phyloP scores from a whole-genome alignment of 2,329 filamentous ascomycete species.

The Fusarium sambucinum region DNA sequence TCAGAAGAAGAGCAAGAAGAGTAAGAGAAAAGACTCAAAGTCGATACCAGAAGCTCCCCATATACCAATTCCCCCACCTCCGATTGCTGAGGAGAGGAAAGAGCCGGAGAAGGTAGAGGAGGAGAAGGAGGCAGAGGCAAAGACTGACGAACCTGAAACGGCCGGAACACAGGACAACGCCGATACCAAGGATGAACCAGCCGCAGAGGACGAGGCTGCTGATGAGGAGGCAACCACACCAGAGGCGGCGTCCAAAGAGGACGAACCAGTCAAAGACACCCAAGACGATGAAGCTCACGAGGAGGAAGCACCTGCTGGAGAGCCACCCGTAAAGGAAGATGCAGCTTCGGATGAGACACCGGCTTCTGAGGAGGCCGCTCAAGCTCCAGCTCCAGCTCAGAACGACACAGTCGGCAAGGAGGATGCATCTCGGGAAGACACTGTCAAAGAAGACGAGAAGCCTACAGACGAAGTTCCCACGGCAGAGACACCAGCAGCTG shows the following conservation, averaged over 20 bases:
- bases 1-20: slow-evolving; percentile 44
- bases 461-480: background rate
- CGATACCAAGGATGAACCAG: slow-evolving; percentile 18
- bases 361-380: slow-evolving; percentile 3
- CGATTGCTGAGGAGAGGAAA: slow-evolving; percentile 25
- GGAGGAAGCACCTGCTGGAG: slow-evolving; percentile 25
- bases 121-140: slow-evolving; percentile 31
- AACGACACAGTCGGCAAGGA: slow-evolving; percentile 9
- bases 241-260: slow-evolving; percentile 18
- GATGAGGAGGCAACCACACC: slow-evolving; percentile 17
- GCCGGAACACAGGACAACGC: slow-evolving; percentile 27
- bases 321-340: slow-evolving; percentile 5
- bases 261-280: slow-evolving; percentile 5
- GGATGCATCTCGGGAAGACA: slow-evolving; percentile 12
- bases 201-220: slow-evolving; percentile 9
- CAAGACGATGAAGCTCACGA: slow-evolving; percentile 22
- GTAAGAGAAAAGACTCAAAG: slow-evolving; percentile 39
- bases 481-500: slow-evolving; percentile 6
- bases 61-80: slow-evolving; percentile 11
- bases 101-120: slow-evolving; percentile 37
- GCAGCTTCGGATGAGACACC: slow-evolving; percentile 10
- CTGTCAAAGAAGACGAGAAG: slow-evolving; percentile 14
- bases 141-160: slow-evolving; percentile 24
- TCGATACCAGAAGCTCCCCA: slow-evolving; percentile 5
- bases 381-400: slow-evolving; percentile 15